phyloP scores from a whole-genome alignment of 2,329 filamentous ascomycete genomes.

The Verticillium nubilum region DNA sequence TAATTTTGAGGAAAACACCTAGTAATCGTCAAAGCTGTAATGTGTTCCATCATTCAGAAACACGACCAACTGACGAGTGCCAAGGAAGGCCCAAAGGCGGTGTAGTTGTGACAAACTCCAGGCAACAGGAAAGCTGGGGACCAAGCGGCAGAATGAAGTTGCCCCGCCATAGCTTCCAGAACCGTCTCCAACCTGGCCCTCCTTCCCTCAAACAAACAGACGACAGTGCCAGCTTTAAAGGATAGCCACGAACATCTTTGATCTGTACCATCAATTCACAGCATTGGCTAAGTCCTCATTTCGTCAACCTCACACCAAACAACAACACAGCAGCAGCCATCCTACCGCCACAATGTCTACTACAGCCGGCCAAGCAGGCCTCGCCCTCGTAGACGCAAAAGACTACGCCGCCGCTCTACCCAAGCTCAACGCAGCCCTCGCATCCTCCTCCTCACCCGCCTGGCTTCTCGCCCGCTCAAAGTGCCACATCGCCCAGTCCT shows the following conservation, averaged over 20 bases:
- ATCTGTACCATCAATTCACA: too few relatives aligned
- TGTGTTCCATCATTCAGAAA: too few relatives aligned
- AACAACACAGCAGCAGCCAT: too few relatives aligned
- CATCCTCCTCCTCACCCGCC: constrained; percentile 59
- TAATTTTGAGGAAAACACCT: neutral
- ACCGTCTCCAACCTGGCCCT: constrained; percentile 10
- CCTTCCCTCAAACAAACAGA: neutral
- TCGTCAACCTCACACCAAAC: too few relatives aligned
- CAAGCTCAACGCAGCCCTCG: constrained; percentile 63
- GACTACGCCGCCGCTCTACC: constrained; percentile 64
- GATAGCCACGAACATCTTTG: too few relatives aligned
- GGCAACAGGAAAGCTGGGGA: neutral
- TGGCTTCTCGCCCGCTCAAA: constrained; percentile 82
- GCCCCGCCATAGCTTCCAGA: constrained; percentile 27
- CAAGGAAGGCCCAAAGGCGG: neutral
- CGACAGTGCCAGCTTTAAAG: too few relatives aligned
- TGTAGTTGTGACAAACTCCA: neutral
- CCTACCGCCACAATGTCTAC: constrained; percentile 39
- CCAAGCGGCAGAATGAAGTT: neutral
- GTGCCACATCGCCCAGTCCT: constrained; percentile 62
- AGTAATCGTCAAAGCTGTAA: too few relatives aligned
- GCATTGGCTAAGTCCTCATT: too few relatives aligned
- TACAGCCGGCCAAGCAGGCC: constrained; percentile 51
- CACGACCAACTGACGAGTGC: too few relatives aligned
- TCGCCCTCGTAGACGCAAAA: constrained; percentile 56